Conservation (phyloP, 306 rosid genomes). For the Corylus heterophylla region DNA sequence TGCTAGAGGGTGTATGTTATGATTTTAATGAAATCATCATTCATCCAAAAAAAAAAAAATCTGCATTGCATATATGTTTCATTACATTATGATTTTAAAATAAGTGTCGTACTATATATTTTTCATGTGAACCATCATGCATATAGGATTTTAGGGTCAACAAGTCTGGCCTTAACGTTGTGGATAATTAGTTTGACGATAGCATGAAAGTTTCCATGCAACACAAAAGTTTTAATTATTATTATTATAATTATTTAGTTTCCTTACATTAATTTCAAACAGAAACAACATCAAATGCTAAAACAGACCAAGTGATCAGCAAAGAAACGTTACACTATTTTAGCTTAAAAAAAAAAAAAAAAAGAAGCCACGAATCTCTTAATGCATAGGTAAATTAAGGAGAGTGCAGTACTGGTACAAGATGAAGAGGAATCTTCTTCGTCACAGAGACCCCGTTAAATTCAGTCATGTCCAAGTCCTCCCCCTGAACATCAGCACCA, state of each 20-base stretch:
- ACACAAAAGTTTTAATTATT: background rate
- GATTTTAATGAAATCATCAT: too few species aligned
- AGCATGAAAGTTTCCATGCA: background rate
- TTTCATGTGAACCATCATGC: too few species aligned
- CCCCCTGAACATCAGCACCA: background rate
- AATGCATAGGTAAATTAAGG: background rate
- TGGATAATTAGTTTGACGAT: too few species aligned
- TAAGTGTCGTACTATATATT: too few species aligned
- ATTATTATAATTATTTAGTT: too few species aligned
- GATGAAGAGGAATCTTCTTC: background rate
- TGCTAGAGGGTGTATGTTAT: too few species aligned
- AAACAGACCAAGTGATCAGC: background rate
- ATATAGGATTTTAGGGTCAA: too few species aligned
- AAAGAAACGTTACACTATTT: background rate
- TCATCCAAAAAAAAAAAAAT: too few species aligned
- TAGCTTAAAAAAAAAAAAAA: too few species aligned
- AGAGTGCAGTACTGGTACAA: background rate
- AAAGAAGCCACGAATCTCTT: background rate
- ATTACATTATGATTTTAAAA: too few species aligned
- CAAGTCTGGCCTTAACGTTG: too few species aligned
- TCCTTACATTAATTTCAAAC: background rate
- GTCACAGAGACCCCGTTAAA: background rate
- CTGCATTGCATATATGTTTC: too few species aligned
- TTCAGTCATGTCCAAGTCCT: background rate
- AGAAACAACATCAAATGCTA: background rate